Evolutionary conservation across 1,284 basidiomycete species (phyloP), one percentile per base, ranked within the genome.

Genomic region (Puccinia triticina): DNA sequence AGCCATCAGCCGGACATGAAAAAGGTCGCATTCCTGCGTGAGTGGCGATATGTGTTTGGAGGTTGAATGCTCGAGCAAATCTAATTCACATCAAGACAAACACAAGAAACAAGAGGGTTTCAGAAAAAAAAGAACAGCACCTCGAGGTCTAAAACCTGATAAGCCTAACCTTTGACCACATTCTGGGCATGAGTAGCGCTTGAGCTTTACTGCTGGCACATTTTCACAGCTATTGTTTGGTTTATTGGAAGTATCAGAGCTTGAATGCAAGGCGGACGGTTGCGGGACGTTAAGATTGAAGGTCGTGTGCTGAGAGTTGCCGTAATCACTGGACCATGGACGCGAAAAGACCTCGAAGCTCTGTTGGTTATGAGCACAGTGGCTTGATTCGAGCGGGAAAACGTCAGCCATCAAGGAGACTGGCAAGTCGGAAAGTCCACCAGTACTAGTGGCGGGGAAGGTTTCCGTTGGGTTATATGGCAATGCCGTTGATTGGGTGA

Each of bases 31-130:
- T 88, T 26, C 94, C 93, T 86, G 95, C 93, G 87, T 95, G 94
- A 1, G 94, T 95, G 7, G 92, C 92, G 89, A 94, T 91, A 87
- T 95, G 94, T 0, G 94, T 95, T 89, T 95, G 95, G 82, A 95
- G 88, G 85, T 95, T 95, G 87, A 93, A 95, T 0, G 93, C 93
- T n/a, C 94, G 90, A 29, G 93, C 94, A 85, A 95, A 95, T 37
- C 48, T 43, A 26, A 53, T n/a, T 2, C 29, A 29, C 40, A 34
- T 43, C 11, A 72, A 43, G 3, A 46, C 10, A 46, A n/a, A 72
- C 5, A 29, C 23, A 29, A 18, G 21, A 59, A 8, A 18, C 29
- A 23, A 7, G 29, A 29, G 29, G 7, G 21, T 59, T 59, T 23
- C 16, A 43, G 40, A 43, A 43, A n/a, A n/a, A n/a, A n/a, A n/a